Conservation (phyloP, 805 yeast genomes). For the Lipomyces oligophaga region DNA sequence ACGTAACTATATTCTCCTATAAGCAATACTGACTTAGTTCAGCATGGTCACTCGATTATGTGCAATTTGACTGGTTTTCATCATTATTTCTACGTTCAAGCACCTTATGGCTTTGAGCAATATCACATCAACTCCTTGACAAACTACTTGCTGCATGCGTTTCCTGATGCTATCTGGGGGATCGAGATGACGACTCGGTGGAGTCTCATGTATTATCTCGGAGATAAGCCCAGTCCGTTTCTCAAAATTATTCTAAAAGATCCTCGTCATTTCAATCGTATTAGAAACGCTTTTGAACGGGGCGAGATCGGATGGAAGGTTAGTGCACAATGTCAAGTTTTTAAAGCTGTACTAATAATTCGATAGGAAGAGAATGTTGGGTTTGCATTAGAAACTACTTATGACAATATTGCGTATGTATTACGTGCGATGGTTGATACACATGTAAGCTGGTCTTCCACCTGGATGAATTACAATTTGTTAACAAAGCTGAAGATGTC, state of each 20-base stretch:
- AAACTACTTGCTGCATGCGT: conserved; percentile 42
- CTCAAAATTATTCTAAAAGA: conserved; percentile 67
- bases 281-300: conserved; percentile 78
- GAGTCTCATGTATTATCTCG: conserved; percentile 90
- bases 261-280: conserved; percentile 59
- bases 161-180: conserved; percentile 55
- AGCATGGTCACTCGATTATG: conserved; percentile 78
- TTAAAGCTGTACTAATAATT: neutral
- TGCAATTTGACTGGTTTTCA: conserved; percentile 85
- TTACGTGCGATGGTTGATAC: conserved; percentile 89
- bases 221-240: conserved; percentile 72
- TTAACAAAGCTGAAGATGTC: conserved; percentile 40
- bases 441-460: conserved; percentile 62
- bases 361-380: neutral
- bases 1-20: neutral
- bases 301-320: conserved; percentile 68
- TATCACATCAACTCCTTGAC: conserved; percentile 50
- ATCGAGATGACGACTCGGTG: conserved; percentile 70
- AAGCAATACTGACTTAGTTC: neutral
- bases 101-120: conserved; percentile 69
- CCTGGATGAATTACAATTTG: neutral
- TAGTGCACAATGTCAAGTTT: too few relatives aligned
- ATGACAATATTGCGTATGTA: conserved; percentile 84
- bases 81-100: conserved; percentile 90
- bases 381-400: conserved; percentile 42